Conservation (phyloP, 345 rosid genomes). For the Populus alba region DNA sequence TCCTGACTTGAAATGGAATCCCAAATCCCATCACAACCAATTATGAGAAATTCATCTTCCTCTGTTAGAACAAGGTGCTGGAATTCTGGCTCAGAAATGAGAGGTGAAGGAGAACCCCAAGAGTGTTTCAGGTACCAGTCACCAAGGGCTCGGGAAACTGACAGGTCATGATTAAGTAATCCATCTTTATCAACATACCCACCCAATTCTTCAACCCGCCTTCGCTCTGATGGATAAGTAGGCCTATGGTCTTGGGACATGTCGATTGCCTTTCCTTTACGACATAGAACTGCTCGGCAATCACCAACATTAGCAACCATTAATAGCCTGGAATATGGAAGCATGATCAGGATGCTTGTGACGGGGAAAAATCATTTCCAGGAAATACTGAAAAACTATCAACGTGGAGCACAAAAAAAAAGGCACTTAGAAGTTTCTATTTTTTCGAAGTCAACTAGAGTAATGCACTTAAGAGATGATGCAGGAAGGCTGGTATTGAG, state of each 20-base stretch:
- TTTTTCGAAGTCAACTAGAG: not conserved
- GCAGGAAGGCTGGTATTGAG: not conserved
- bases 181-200: conserved; percentile 56
- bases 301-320: conserved; percentile 61
- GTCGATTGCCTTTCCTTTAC: conserved; percentile 42
- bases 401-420: not conserved
- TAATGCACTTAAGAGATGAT: not conserved
- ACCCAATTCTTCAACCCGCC: conserved; percentile 40
- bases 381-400: not conserved
- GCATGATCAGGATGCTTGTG: not conserved
- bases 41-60: conserved; percentile 84
- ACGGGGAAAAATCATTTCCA: not conserved
- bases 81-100: conserved; percentile 78
- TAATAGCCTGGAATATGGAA: conserved; percentile 45
- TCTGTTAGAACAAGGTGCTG: conserved; percentile 51
- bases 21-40: conserved; percentile 93
- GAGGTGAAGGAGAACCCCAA: conserved; percentile 62
- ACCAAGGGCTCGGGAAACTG: conserved; percentile 82
- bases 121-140: conserved; percentile 89
- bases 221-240: conserved; percentile 30
- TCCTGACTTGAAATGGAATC: conserved; percentile 88
- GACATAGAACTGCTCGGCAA: conserved; percentile 49
- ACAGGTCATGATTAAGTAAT: conserved; percentile 67
- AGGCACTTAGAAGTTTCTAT: not conserved
- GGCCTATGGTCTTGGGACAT: conserved; percentile 52